Base-by-base conservation (phyloP, 2,329 filamentous ascomycete species). In the Pyrenophora teres region DNA sequence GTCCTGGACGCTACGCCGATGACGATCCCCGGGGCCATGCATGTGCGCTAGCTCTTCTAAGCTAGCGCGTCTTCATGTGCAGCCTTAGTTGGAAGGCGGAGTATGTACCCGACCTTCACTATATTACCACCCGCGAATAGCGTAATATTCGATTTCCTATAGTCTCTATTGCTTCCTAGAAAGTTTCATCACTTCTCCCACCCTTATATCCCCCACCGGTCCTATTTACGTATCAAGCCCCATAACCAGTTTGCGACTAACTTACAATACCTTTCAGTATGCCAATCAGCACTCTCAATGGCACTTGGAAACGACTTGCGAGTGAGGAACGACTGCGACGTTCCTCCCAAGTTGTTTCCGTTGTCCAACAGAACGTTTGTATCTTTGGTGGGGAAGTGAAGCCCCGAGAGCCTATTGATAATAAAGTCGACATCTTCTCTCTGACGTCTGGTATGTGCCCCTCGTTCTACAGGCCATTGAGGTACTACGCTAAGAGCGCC, bases 361-460 rank as follows among this genome's bases (percentile, higher is more conserved):
- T 87, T 35, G 73, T 87, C 18, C 77, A 76, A 39, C 76, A 80
- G 12, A 79, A 77, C n/a, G 80, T 82, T 38, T 87, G 85, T 71
- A 79, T 95, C 63, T 95, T 92, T 67, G 90, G 91, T 53, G 91
- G 90, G 60, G 90, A 94, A 71, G 73, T 86, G 42, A 75, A 78
- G 39, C 81, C 87, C 3, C 80, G 85, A 40, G 77, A 89, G 65
- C 87, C 87, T 6, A 81, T 87, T 49, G 88, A 92, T 74, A 90
- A 90, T 67, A 80, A 85, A 60, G 81, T 94, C 70, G 87, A 92
- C 68, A 76, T 84, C 46, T 66, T 93, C 40, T 79, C 80, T 0
- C 74, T 91, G 18, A 40, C 56, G 21, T 35, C 60, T 48, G 60
- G 63, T 68, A 61, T 15, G 12, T 27, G 16, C 36, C 54, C 47